Conservation (phyloP, 1,284 basidiomycete genomes). For the Albatrellus sp. region DNA sequence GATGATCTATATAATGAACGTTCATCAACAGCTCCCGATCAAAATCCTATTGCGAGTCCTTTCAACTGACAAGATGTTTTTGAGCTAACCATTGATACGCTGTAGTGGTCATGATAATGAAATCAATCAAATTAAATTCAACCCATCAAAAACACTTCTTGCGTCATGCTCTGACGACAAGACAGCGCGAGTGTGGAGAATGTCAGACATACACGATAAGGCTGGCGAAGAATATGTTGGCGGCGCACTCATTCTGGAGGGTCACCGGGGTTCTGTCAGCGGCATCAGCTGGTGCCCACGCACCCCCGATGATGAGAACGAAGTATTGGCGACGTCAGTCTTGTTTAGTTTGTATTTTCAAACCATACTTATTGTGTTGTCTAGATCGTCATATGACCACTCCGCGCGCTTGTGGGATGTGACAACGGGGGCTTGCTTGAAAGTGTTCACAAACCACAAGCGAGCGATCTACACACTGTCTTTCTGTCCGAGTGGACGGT, state of each 20-base stretch:
- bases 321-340: conserved; percentile 61
- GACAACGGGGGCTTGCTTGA: conserved; percentile 57
- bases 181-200: conserved; percentile 63
- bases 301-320: conserved; percentile 29
- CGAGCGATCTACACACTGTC: conserved; percentile 54
- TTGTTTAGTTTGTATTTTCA: conserved; percentile 3
- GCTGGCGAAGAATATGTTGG: conserved; percentile 14
- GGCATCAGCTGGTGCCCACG: conserved; percentile 63
- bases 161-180: conserved; percentile 74
- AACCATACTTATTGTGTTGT: background rate
- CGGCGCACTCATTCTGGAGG: conserved; percentile 37
- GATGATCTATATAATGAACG: conserved; percentile 44
- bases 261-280: conserved; percentile 58
- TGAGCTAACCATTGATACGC: background rate
- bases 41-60: conserved; percentile 41
- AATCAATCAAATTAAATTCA: conserved; percentile 68
- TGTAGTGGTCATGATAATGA: conserved; percentile 64
- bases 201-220: conserved; percentile 1
- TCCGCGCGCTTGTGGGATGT: conserved; percentile 72
- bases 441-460: conserved; percentile 53
- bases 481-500: conserved; percentile 55
- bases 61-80: too few species aligned
- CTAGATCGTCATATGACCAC: conserved; percentile 64
- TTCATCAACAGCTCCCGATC: conserved; percentile 38
- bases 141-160: conserved; percentile 48